Evolutionary conservation across 2,329 filamentous ascomycete genomes (phyloP), one percentile per base, ranked within the genome.

Genomic region (Epichloe brachyelytri): DNA sequence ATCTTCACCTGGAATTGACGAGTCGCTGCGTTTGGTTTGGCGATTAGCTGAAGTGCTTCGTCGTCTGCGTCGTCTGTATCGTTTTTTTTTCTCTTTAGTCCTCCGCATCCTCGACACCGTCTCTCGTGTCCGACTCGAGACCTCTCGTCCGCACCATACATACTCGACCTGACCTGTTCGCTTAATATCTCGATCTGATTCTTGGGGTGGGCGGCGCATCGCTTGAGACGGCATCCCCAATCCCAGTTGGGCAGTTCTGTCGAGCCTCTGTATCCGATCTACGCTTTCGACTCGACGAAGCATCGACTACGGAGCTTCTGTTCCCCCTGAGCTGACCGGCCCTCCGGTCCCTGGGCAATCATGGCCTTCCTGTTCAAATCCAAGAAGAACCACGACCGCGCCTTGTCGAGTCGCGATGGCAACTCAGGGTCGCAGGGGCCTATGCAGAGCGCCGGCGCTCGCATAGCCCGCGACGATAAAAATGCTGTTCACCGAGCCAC

Each of bases 281-380:
- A 34, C 30, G 12, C 39, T 19, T 22, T 40, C 34, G 26, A 33
- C 26, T 30, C 12, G 11, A 36, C 19, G 17, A 7, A 36, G 14
- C 14, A 22, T 39, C 45, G 14, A 43, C 30, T 20, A 19, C 37
- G 39, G 30, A 5, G 43, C 19, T 37, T 20, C 33, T 20, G n/a
- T 30, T 14, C 4, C n/a, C 26, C 20, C 43, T 44, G 43, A 51
- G 41, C 47, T 45, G 50, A 60, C 65, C 66, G 63, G 63, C 60
- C 61, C 64, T 65, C 67, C 65, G 54, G 66, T 62, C 63, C 62
- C 60, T 65, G 63, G 68, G 60, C 62, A 67, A 74, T 67, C 68
- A 89, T 89, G 85, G 82, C 85, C 58, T 89, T 89, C 68, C 76
- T 89, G 55, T 89, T 89, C 74, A 88, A 88, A 68, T 86, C 83